Conservation (phyloP, 495 filamentous ascomycete species). For the Podospora pseudoanserina region DNA sequence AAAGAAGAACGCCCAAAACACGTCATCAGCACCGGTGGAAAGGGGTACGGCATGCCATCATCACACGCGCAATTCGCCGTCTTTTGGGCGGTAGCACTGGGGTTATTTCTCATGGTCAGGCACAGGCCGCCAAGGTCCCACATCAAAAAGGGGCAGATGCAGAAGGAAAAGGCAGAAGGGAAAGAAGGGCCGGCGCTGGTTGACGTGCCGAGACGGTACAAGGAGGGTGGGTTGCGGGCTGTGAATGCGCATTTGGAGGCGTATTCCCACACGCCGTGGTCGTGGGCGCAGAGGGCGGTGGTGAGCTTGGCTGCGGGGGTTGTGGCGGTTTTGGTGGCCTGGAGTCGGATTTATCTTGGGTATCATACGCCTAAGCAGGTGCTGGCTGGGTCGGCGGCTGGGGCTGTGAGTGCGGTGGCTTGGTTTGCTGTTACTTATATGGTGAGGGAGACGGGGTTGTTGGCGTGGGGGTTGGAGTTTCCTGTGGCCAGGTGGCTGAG, state of each 20-base stretch:
- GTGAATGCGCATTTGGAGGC: conserved; percentile 24
- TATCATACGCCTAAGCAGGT: conserved; percentile 94
- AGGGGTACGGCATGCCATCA: conserved; percentile 98
- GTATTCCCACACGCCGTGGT: conserved; percentile 48
- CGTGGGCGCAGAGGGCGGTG: conserved; percentile 53
- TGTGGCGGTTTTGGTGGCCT: conserved; percentile 66
- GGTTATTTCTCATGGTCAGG: conserved; percentile 76
- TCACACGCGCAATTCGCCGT: conserved; percentile 93
- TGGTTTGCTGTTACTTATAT: conserved; percentile 75
- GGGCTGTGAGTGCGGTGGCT: conserved; percentile 61
- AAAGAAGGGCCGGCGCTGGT: not conserved
- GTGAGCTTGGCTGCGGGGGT: conserved; percentile 55
- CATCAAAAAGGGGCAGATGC: not conserved
- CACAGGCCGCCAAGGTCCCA: conserved; percentile 52
- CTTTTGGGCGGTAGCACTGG: conserved; percentile 80
- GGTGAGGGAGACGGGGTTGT: conserved; percentile 53
- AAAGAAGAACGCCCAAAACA: conserved; percentile 83
- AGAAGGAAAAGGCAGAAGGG: not conserved
- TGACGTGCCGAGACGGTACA: conserved; percentile 13
- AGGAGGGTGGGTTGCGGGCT: conserved; percentile 22
- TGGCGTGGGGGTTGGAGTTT: conserved; percentile 70
- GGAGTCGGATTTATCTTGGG: conserved; percentile 81
- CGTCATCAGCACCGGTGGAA: conserved; percentile 65
- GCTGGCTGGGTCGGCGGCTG: conserved; percentile 69
- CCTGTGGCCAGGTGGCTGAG: conserved; percentile 62